These are phyloP conservation scores for Backusella macrospora DNA, from an alignment of 192 early-diverging fungal genomes.

Conservation along the genomic window DNA sequence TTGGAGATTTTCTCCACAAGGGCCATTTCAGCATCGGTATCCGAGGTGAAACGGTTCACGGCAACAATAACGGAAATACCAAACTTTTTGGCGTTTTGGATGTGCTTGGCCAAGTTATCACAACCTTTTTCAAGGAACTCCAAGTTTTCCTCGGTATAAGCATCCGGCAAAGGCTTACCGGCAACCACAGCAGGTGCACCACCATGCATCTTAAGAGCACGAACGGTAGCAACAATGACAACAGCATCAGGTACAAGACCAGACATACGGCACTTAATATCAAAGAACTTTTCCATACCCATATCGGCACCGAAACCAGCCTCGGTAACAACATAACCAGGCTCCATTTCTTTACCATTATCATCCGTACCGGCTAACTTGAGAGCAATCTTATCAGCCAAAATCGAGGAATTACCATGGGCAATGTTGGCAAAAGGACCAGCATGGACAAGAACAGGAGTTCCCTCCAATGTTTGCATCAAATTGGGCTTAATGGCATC, in stretches of 20 bases:
- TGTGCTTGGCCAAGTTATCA: conserved; percentile 87
- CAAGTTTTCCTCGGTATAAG: conserved; percentile 88
- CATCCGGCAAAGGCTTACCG: conserved; percentile 90
- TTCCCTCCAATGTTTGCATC: conserved; percentile 99
- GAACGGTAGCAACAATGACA: conserved; percentile 93
- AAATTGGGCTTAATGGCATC: conserved; percentile 98
- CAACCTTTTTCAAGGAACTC: conserved; percentile 81
- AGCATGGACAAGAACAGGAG: conserved; percentile 97
- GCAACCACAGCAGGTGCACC: conserved; percentile 91
- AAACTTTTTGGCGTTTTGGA: conserved; percentile 87
- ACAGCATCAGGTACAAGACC: conserved; percentile 88
- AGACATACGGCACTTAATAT: conserved; percentile 96
- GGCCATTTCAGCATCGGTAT: conserved; percentile 85
- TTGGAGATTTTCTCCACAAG: conserved; percentile 72
- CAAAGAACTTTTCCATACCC: conserved; percentile 99
- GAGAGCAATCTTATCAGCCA: conserved; percentile 96
- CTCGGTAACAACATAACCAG: conserved; percentile 95
- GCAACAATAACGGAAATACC: conserved; percentile 22
- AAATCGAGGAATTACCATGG: conserved; percentile 94
- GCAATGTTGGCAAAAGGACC: conserved; percentile 99
- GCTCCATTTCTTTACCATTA: conserved; percentile 50
- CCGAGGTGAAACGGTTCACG: conserved; percentile 41
- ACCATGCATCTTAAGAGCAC: conserved; percentile 97
- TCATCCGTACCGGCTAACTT: conserved; percentile 83
- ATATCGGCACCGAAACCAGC: conserved; percentile 99